Base-by-base conservation (phyloP, 805 yeast genomes). In the Danielia oregonensis region DNA sequence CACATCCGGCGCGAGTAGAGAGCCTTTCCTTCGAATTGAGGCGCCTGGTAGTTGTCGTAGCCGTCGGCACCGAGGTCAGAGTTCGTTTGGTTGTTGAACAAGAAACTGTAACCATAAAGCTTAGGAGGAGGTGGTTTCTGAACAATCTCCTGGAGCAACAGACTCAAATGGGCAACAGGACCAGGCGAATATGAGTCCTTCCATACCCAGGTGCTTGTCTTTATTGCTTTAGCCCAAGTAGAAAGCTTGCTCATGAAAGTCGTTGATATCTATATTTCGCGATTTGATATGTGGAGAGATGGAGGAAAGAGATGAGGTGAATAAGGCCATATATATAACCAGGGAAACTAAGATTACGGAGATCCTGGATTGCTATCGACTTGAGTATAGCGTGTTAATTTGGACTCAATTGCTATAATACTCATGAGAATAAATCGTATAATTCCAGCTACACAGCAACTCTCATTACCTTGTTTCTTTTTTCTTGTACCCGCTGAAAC, bases 41-140 rank as follows among this genome's bases (percentile, higher is more conserved):
- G 95, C 0, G 88, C 77, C 51, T 84, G 93, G 46, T 82, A 76
- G 29, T 79, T 69, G 44, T 84, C 94, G 57, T 86, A 88, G 1
- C 96, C 96, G 56, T 88, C 97, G 2, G 46, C 30, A 2, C 82
- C 79, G 13, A 86, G 52, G 3, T 58, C 57, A 0, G 44, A 30
- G 24, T 74, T 67, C 4, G 63, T 48, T 16, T 86, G 88, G 48
- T 82, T 83, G 56, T 78, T 78, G 52, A 70, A 86, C 1, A 83
- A 53, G 33, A 87, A 68, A 39, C 83, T 87, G 40, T 75, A 79
- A 1, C 91, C 93, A 33, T 46, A 42, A 2, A 39, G 29, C 6
- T 17, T 15, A 8, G 25, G 14, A 2, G 10, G 16, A 11, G 7
- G 5, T 12, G 22, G 13, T 2, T 17, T 21, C 12, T 32, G 33